Base-by-base conservation (phyloP, 2,329 filamentous ascomycete genomes). In the Colletotrichum trifolii region DNA sequence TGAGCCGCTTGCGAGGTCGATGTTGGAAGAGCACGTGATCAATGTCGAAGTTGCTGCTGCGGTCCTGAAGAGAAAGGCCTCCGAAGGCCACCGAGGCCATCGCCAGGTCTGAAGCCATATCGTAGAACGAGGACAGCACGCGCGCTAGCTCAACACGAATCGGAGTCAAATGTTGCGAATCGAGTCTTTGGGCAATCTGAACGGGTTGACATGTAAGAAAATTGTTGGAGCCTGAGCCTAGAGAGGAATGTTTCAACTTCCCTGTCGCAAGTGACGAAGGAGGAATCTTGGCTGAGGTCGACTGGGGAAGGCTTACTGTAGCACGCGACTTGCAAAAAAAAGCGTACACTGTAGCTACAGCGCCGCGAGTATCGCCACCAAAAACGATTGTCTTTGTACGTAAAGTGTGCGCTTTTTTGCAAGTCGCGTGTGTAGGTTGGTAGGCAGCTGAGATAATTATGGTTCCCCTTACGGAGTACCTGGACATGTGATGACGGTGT, bases 21-120 rank as follows among this genome's bases (percentile, higher is more conserved):
- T 75, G 74, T 69, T 78, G 71, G 69, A 86, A 83, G 60, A 90
- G 81, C 59, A 91, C 80, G 65, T 85, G 79, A 73, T 91, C 89
- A 68, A 91, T 87, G 34, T 60, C 46, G 4, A 58, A 48, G 13
- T 45, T 17, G 40, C 34, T 39, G 9, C 8, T 39, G 9, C 8
- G 25, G n/a, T 67, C 48, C 11, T 54, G 50, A 25, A 69, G 57
- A 55, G 55, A 62, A 34, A 69, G 65, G 15, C 25, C 57, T 53
- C 25, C 47, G 61, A 45, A 67, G 47, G 25, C 25, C 25, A 5
- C 4, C 25, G 25, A 25, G 57, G 65, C 65, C 46, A 53, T 47
- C 6, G 54, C 67, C 61, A 69, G 43, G 33, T 69, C 54, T 38
- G 57, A 46, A 36, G 57, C 58, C 67, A 69, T 69, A 43, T 54